Percentiles rank a stretch among this genome's conserved stretches.
These are phyloP conservation scores for Opeltia flavorubescens DNA, from an alignment of 495 filamentous ascomycete species.

Conservation along the genomic window DNA sequence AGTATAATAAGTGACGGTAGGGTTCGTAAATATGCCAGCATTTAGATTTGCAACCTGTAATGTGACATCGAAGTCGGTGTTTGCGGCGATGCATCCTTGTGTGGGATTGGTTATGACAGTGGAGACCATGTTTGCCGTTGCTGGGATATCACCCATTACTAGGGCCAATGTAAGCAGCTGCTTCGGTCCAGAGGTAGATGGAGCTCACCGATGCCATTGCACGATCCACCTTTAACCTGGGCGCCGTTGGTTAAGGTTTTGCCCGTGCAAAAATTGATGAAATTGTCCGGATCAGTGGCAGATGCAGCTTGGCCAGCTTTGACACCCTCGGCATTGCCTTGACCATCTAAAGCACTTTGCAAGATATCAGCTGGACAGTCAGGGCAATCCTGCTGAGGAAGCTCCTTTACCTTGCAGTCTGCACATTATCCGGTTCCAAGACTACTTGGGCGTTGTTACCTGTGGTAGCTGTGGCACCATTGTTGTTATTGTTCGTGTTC, in stretches of 20 bases:
- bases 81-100: constrained; percentile 28
- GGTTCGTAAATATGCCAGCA: constrained; percentile 53
- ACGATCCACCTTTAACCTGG: constrained; percentile 51
- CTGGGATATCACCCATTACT: constrained; percentile 59
- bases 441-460: constrained; percentile 3
- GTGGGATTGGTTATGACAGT: constrained; percentile 44
- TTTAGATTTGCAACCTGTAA: constrained; percentile 46
- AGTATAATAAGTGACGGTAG: constrained; percentile 45
- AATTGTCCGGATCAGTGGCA: constrained; percentile 38
- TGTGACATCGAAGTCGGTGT: constrained; percentile 41
- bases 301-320: constrained; percentile 40
- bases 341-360: constrained; percentile 11
- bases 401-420: no score
- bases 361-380: no score
- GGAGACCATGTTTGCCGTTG: constrained; percentile 49
- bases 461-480: background rate
- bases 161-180: constrained; percentile 20
- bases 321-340: constrained; percentile 21
- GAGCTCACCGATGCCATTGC: constrained; percentile 43
- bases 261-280: constrained; percentile 56
- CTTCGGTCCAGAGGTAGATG: background rate
- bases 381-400: no score
- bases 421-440: constrained; percentile 32
- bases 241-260: constrained; percentile 56
- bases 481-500: background rate